Percentiles rank a stretch among this genome's conserved stretches.
These are phyloP conservation scores for Fusarium succisae DNA, from an alignment of 2,329 filamentous ascomycete species.

Conservation along the genomic window DNA sequence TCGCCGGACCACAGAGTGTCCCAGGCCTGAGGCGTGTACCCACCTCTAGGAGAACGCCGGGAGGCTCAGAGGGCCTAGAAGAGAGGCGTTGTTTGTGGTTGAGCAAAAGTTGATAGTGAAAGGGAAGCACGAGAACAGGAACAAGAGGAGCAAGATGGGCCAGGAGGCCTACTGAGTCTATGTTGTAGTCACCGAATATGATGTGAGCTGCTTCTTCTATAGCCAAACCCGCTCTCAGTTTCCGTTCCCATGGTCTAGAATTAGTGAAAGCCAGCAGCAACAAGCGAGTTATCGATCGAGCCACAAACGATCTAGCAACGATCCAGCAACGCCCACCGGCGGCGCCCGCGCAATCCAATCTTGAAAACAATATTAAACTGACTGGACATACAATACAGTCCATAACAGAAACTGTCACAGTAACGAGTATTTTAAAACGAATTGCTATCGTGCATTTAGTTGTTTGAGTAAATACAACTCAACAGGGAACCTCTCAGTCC, in stretches of 20 bases:
- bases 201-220: background rate
- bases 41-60: constrained; percentile 41
- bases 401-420: background rate
- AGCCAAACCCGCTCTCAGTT: background rate
- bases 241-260: constrained; percentile 11
- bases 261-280: constrained; percentile 20
- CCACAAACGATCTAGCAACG: constrained; percentile 37
- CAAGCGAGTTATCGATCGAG: constrained; percentile 31
- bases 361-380: constrained; percentile 14
- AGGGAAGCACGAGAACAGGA: constrained; percentile 8
- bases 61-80: constrained; percentile 44
- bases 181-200: constrained; percentile 3
- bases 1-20: constrained; percentile 10
- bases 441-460: background rate
- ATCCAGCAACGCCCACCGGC: constrained; percentile 34
- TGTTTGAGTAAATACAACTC: background rate
- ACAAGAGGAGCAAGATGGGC: constrained; percentile 9
- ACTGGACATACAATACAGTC: background rate
- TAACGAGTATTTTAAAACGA: background rate
- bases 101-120: constrained; percentile 18
- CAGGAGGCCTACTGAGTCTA: constrained; percentile 16
- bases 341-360: constrained; percentile 30
- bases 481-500: constrained; percentile 1
- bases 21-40: constrained; percentile 17
- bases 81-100: constrained; percentile 35